Base-by-base conservation (phyloP, 177 flowering plant species). In the Vitis hybrid region DNA sequence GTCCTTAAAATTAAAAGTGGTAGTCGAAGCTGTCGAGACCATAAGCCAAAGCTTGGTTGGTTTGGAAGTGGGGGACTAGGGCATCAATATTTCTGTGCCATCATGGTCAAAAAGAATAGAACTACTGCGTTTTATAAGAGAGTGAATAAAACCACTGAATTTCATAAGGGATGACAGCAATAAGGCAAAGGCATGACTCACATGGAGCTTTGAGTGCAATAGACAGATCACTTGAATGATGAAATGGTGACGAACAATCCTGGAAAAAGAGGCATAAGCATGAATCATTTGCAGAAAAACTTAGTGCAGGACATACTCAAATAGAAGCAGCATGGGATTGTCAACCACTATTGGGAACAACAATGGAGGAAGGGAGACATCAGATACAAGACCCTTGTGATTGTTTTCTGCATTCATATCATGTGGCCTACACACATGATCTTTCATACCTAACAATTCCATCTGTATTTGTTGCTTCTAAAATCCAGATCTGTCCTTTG, bases 281-380 rank as follows among this genome's bases (percentile, higher is more conserved):
- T n/a, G 51, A 8, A 45, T 22, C 31, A 39, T 57, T n/a, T 15
- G 62, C 18, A 33, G n/a, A 56, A n/a, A n/a, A 31, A 8, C 16
- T 16, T 1, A 33, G 51, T 67, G 51, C 15, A 50, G 60, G 64
- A 50, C 71, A 68, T 59, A 60, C 56, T 68, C 71, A 33, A 10
- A 49, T 22, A 3, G 18, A 49, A 60, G 22, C 13, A 59, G 7
- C 51, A 60, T 21, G 48, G 56, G 26, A 59, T 68, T 60, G 64
- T 50, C 56, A 1, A 49, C 71, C 64, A 58, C 56, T 59, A 59
- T 1, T 60, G 56, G 14, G 62, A 11, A 60, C 62, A 60, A 1
- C 29, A 13, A 22, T 22, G 39, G 62, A 60, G 15, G 14, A 10
- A 3, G 12, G 10, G 6, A 60, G 39, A 19, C 45, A 60, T 60